Base-by-base conservation (phyloP, 345 rosid species). In the Alliaria petiolata region DNA sequence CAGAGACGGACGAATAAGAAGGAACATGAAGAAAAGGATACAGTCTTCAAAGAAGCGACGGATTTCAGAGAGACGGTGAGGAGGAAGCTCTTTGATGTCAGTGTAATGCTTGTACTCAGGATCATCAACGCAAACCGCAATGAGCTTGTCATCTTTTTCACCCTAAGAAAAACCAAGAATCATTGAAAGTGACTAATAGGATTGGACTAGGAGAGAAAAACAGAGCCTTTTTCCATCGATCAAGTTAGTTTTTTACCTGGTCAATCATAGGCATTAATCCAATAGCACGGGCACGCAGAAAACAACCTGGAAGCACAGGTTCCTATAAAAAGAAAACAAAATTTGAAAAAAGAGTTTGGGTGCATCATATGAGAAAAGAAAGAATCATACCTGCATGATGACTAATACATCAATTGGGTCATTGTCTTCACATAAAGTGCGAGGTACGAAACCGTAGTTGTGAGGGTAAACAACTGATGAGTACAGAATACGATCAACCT, bases 211-310 rank as follows among this genome's bases (percentile, higher is more conserved):
- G 6, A 1, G 2, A 4, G 6, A 19, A 38, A 19, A 3, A 20
- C 14, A 20, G 13, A 53, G 39, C 6, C 34, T 3, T 52, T 22
- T 28, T 16, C n/a, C 9, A 19, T 14, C 6, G 31, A 69, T 56
- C 35, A 57, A 45, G 31, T 35, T 1, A 26, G 46, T 22, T 16
- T 5, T 49, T 35, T 15, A 77, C 98, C 91, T 89, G 96, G 60
- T 93, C 98, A 81, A 93, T 93, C 98, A 93, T 93, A 68, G 98
- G 98, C 97, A 93, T 93, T 46, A 91, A 84, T 75, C 98, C 98
- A 62, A 93, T 91, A 67, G 98, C 98, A 70, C 84, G 84, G 59
- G 98, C 98, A 68, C 98, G 88, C 60, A 91, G 81, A 76, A 93
- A 91, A 77, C 97, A 89, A 55, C 98, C 97, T 0, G 98, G 95